Evolutionary conservation across 345 rosid genomes (phyloP).

Genomic region (Euphorbia lathyris): DNA sequence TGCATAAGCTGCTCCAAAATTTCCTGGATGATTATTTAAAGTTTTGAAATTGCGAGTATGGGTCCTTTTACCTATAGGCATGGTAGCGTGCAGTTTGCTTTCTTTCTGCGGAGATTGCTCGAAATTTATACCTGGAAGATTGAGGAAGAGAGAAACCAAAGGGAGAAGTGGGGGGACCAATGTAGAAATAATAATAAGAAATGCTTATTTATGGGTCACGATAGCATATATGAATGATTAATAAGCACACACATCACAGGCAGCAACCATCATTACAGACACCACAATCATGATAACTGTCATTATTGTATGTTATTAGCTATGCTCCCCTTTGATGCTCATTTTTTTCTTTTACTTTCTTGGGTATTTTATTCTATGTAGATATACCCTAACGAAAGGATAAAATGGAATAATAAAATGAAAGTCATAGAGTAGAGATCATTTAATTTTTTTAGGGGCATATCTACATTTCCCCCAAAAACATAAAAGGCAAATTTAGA

Average conservation of each 20-base stretch:
- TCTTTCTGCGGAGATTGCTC: slow-evolving; percentile 35
- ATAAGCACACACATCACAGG: slow-evolving; percentile 21
- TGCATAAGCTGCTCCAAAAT: background rate
- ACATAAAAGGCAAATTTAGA: too few relatives aligned
- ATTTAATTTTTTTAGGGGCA: too few relatives aligned
- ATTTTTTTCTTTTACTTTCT: background rate
- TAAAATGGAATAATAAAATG: too few relatives aligned
- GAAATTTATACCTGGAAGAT: background rate
- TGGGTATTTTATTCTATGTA: background rate
- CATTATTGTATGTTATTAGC: slow-evolving; percentile 7
- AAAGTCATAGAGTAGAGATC: too few relatives aligned
- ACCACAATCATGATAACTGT: slow-evolving; percentile 7
- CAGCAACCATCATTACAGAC: slow-evolving; percentile 21
- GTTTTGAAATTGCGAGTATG: slow-evolving; percentile 8
- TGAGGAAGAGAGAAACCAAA: background rate
- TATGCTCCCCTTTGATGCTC: background rate
- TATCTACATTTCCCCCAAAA: too few relatives aligned
- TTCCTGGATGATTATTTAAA: background rate
- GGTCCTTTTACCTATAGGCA: slow-evolving; percentile 20
- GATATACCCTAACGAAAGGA: too few relatives aligned
- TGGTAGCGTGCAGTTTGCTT: slow-evolving; percentile 13
- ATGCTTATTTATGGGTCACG: background rate
- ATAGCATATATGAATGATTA: slow-evolving; percentile 35
- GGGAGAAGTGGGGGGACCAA: slow-evolving; percentile 18
- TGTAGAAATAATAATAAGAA: background rate